A percentile compares a stretch with the other conserved stretches of the same genome.
phyloP scores from a whole-genome alignment of 441 rosid genomes.

The Bruguiera hainesii region DNA sequence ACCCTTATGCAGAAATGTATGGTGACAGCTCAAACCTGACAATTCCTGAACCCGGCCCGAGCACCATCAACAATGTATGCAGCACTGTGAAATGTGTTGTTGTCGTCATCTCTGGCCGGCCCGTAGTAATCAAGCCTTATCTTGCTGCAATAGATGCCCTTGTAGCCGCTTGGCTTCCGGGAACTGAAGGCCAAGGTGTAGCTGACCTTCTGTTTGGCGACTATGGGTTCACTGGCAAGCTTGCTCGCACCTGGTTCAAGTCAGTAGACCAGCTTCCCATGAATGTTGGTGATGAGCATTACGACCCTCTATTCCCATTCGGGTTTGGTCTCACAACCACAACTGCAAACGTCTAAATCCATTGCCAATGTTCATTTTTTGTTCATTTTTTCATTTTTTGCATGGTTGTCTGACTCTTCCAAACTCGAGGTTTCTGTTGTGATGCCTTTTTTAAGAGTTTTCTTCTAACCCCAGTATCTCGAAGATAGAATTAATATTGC shows the following conservation, averaged over 20 bases:
- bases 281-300: slow-evolving; percentile 69
- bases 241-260: slow-evolving; percentile 84
- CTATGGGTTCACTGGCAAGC: slow-evolving; percentile 68
- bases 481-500: no score
- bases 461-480: no score
- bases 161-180: slow-evolving; percentile 91
- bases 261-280: slow-evolving; percentile 73
- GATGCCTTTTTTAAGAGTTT: no score
- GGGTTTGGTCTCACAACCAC: slow-evolving; percentile 63
- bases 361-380: no score
- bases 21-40: slow-evolving; percentile 65
- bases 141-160: slow-evolving; percentile 49
- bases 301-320: slow-evolving; percentile 72
- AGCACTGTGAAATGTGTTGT: slow-evolving; percentile 61
- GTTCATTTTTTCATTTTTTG: not conserved
- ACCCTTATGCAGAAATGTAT: slow-evolving; percentile 54
- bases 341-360: slow-evolving; percentile 19
- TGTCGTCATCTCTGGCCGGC: slow-evolving; percentile 65
- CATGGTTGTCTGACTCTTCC: no score
- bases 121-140: slow-evolving; percentile 58
- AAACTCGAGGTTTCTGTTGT: no score
- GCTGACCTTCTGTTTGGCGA: slow-evolving; percentile 76
- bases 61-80: slow-evolving; percentile 49
- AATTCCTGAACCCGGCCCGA: slow-evolving; percentile 52
- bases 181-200: slow-evolving; percentile 82